Base-by-base conservation (phyloP, 495 filamentous ascomycete genomes). In the Chaetomidium leptoderma region DNA sequence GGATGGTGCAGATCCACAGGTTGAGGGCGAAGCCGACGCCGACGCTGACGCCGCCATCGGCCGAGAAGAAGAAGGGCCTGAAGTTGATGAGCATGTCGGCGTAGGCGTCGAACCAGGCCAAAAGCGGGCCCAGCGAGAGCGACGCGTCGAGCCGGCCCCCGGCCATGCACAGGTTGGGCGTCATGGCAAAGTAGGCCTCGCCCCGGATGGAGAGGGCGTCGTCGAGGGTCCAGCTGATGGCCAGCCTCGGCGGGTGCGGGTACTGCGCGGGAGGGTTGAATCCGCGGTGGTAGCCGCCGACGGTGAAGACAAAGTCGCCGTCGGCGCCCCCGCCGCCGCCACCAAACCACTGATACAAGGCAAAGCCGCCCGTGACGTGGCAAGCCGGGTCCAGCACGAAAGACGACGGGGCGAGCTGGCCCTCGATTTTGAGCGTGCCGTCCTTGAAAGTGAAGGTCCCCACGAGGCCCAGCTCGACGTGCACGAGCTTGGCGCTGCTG, bases 281-380 rank as follows among this genome's bases (percentile, higher is more conserved):
- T 0, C 68, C 66, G 0, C 21, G 68, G 63, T 81, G 76, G 58
- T 77, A 82, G 8, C 80, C 80, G 16, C 81, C 80, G 9, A 82
- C 55, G 8, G 75, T 76, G 57, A 83, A 79, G 11, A 82, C 79
- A 57, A 67, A 82, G 57, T 83, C 74, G 8, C 79, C 81, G 8
- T 47, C 29, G 13, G 26, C 17, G 4, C 42, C 19, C 2, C 32
- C 43, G 42, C 44, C 29, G 13, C 19, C 17, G 4, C 42, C 19
- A 1, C 32, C 43, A 35, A 80, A 82, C 78, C 78, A 83, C 35
- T 62, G 70, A 40, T 61, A 72, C 16, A 82, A 59, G 0, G 74
- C 76, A 52, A 79, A 76, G 2, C 78, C 77, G 21, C 81, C 80
- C 0, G 69, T 74, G 1, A 82, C 59, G 55, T 79, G 77, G 58